Evolutionary conservation across 495 filamentous ascomycete genomes (phyloP).

Genomic region (Neurospora intermedia): DNA sequence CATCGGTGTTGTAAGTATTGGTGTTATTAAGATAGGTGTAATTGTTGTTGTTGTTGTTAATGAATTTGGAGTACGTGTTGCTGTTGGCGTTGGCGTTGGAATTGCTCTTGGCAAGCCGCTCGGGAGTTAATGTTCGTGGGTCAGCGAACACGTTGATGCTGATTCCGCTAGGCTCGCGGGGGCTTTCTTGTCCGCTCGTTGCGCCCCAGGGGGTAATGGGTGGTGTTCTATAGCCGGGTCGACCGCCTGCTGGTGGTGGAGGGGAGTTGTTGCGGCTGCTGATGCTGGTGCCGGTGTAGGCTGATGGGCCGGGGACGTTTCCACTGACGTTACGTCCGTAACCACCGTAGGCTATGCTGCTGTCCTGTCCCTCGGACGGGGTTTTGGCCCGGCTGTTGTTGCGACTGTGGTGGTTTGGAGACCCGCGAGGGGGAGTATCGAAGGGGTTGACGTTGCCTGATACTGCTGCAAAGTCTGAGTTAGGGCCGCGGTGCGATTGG

Average conservation of each 20-base stretch:
- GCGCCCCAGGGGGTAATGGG: slow-evolving; percentile 1
- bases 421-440: slow-evolving; percentile 8
- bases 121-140: slow-evolving; percentile 31
- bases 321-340: neutral
- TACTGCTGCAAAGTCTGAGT: neutral
- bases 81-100: slow-evolving; percentile 2
- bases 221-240: neutral
- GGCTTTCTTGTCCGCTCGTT: slow-evolving; percentile 1
- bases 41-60: slow-evolving; percentile 21
- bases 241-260: neutral
- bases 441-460: slow-evolving; percentile 14
- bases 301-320: neutral
- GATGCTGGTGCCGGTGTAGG: neutral
- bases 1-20: neutral
- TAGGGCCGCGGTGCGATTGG: neutral
- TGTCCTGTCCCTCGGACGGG: neutral
- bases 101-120: slow-evolving; percentile 3
- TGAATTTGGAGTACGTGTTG: slow-evolving; percentile 10
- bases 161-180: slow-evolving; percentile 45
- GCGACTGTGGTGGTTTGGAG: slow-evolving; percentile 8
- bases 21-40: neutral
- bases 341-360: neutral
- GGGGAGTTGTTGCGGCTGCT: neutral
- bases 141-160: slow-evolving; percentile 66
- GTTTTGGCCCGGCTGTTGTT: neutral